Conservation (phyloP, 2,329 filamentous ascomycete species). For the Microdochium bolleyi region DNA sequence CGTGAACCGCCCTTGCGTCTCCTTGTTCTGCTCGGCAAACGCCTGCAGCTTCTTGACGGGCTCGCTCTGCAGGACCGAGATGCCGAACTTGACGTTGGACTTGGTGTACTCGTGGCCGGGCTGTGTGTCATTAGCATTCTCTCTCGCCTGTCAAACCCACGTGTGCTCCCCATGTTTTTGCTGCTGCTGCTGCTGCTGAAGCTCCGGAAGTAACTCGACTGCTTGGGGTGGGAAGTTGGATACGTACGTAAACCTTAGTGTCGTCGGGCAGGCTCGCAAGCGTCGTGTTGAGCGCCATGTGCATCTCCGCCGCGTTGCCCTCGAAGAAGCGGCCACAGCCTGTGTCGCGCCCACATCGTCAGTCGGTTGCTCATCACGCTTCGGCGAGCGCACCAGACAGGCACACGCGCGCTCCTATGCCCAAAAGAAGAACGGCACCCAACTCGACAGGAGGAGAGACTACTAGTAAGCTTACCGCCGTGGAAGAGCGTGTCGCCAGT, state of each 20-base stretch:
- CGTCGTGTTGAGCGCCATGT: conserved; percentile 82
- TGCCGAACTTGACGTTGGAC: conserved; percentile 81
- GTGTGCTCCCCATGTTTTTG: no score
- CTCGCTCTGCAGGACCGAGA: conserved; percentile 66
- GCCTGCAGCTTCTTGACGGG: conserved; percentile 68
- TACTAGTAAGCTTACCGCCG: conserved; percentile 70
- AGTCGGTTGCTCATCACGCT: conserved; percentile 2
- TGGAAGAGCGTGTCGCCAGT: conserved; percentile 96
- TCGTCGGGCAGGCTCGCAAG: conserved; percentile 78
- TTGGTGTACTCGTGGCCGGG: conserved; percentile 99
- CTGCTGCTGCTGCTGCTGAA: no score
- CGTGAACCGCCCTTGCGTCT: conserved; percentile 93
- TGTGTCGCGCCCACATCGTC: conserved; percentile 20
- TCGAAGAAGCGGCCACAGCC: conserved; percentile 97
- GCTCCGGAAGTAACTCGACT: background rate
- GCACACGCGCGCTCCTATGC: no score
- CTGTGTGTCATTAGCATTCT: conserved; percentile 29
- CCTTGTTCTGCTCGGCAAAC: conserved; percentile 70
- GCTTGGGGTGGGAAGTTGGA: background rate
- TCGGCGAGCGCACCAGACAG: no score
- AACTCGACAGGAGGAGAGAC: no score
- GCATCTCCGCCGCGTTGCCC: conserved; percentile 82
- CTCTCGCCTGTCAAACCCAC: no score
- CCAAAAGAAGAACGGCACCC: no score
- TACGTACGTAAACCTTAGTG: conserved; percentile 77